These are phyloP conservation scores for Vitis hybrid DNA, from an alignment of 177 flowering plant species.

Conservation along the genomic window DNA sequence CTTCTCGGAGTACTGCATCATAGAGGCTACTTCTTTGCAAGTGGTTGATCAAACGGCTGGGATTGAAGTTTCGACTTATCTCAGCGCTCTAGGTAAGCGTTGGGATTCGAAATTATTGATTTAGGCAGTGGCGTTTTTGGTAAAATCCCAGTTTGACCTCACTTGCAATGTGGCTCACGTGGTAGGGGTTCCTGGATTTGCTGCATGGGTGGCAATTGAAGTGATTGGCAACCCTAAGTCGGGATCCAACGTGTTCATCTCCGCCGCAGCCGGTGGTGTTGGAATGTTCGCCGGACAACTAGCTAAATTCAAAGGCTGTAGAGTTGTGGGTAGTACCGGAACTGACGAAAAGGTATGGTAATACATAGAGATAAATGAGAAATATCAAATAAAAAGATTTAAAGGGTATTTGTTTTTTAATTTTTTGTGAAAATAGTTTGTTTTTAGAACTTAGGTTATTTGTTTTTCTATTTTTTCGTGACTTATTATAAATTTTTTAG, in stretches of 20 bases:
- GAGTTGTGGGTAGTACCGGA: slow-evolving; percentile 51
- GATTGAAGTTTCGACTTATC: slow-evolving; percentile 29
- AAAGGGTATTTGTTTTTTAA: no score
- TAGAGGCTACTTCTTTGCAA: slow-evolving; percentile 11
- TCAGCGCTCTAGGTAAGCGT: slow-evolving; percentile 32
- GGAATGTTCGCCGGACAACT: slow-evolving; percentile 51
- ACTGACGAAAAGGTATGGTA: slow-evolving; percentile 45
- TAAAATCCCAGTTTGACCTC: no score
- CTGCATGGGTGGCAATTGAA: slow-evolving; percentile 47
- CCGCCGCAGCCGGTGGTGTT: slow-evolving; percentile 50
- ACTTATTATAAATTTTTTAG: no score
- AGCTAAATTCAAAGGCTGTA: slow-evolving; percentile 48
- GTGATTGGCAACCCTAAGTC: slow-evolving; percentile 31
- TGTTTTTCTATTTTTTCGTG: no score
- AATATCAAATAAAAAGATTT: no score
- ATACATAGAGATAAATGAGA: no score
- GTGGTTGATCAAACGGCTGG: slow-evolving; percentile 29
- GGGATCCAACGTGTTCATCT: slow-evolving; percentile 43
- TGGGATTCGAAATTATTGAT: neutral
- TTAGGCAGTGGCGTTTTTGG: no score
- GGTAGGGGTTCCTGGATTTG: slow-evolving; percentile 43
- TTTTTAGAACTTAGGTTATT: rapidly evolving
- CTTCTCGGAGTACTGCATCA: slow-evolving; percentile 34
- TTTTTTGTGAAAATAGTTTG: no score
- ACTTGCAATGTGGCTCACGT: no score